These are phyloP conservation scores for Phytophthora citrophthora DNA, from an alignment of 352 stramenopile species.

Conservation along the genomic window DNA sequence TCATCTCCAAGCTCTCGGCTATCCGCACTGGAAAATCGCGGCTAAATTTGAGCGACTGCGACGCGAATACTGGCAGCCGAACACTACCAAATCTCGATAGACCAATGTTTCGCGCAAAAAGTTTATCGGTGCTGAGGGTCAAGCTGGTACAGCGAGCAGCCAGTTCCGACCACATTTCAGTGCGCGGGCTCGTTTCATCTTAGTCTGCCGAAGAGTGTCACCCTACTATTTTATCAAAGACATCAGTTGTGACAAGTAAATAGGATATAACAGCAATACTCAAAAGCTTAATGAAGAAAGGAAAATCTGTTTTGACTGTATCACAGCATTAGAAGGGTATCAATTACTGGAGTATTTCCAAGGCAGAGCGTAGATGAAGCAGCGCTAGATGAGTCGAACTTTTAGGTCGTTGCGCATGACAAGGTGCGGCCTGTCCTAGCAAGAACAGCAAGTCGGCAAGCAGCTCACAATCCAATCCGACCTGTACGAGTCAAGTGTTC, in stretches of 20 bases:
- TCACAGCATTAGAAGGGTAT: too few species aligned
- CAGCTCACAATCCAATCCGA: constrained; percentile 2
- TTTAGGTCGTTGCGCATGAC: not conserved
- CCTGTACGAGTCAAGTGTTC: not conserved
- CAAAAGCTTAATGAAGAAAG: too few species aligned
- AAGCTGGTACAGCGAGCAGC: not conserved
- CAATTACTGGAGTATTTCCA: too few species aligned
- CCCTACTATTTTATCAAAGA: too few species aligned
- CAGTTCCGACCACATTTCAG: constrained; percentile 5
- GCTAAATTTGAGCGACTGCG: not conserved
- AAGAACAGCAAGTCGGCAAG: not conserved
- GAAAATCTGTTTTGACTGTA: too few species aligned
- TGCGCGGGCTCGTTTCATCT: constrained; percentile 6
- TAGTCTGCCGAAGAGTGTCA: not conserved
- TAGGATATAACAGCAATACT: too few species aligned
- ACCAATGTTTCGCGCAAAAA: constrained; percentile 7
- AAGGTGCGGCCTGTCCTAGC: not conserved
- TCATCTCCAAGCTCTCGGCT: not conserved
- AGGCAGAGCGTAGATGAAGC: not conserved
- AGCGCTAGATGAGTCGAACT: constrained; percentile 3
- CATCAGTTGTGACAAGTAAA: too few species aligned
- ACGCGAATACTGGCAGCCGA: not conserved
- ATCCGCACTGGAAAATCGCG: not conserved
- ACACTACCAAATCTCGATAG: not conserved
- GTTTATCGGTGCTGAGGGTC: not conserved